Conservation (phyloP, 1,284 basidiomycete genomes). For the Rhizoctonia solani region DNA sequence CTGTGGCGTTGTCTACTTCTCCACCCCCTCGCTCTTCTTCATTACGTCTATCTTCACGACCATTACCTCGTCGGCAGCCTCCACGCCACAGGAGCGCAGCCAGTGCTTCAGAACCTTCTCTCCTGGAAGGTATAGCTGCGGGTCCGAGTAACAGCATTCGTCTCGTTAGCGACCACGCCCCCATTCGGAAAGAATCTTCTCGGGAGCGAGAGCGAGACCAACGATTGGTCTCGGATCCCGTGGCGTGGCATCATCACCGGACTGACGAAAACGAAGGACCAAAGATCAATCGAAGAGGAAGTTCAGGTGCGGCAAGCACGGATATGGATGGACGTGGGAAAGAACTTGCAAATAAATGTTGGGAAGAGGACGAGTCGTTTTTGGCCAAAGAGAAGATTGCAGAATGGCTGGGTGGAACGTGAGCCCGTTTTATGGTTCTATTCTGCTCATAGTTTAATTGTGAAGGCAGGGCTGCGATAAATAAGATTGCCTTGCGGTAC, state of each 20-base stretch:
- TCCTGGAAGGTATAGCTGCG: neutral
- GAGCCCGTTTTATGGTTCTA: conserved; percentile 48
- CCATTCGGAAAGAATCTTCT: neutral
- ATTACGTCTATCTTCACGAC: conserved; percentile 6
- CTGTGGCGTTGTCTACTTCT: neutral
- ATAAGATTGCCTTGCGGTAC: conserved; percentile 71
- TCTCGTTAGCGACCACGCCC: conserved; percentile 15
- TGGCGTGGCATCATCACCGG: neutral
- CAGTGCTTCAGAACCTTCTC: conserved; percentile 23
- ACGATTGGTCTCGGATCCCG: conserved; percentile 1
- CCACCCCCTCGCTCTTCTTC: conserved; percentile 17
- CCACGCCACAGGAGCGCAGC: conserved; percentile 24
- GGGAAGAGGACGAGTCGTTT: conserved; percentile 86
- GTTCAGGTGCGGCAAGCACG: conserved; percentile 1
- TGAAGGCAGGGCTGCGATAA: conserved; percentile 64
- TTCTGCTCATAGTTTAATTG: neutral
- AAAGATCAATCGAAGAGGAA: conserved; percentile 2
- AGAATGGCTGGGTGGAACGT: conserved; percentile 92
- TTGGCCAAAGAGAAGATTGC: conserved; percentile 89
- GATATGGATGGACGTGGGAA: conserved; percentile 64
- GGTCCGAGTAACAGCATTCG: conserved; percentile 1
- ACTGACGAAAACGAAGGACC: neutral
- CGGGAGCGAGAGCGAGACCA: conserved; percentile 10
- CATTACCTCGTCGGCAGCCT: conserved; percentile 10
- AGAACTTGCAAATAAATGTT: conserved; percentile 77